Conservation (phyloP, 2,329 filamentous ascomycete species). For the Fusarium robinianum region DNA sequence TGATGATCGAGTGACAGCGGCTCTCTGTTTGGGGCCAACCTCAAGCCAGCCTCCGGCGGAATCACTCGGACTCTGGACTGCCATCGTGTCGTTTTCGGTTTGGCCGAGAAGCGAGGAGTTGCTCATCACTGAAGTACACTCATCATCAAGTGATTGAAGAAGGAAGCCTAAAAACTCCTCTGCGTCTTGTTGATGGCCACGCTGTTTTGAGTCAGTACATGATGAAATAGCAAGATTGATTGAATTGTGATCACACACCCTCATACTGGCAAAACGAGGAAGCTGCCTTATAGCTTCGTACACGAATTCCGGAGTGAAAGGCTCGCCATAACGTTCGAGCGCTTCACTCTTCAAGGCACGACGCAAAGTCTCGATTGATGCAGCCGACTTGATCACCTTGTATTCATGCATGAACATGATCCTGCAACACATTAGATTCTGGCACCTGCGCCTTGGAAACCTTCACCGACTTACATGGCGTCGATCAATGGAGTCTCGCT, state of each 20-base stretch:
- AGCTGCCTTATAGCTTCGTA: conserved; percentile 90
- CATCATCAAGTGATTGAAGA: conserved; percentile 89
- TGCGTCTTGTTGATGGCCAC: conserved; percentile 95
- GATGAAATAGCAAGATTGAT: too few species aligned
- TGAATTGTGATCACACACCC: conserved; percentile 66
- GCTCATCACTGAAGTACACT: conserved; percentile 77
- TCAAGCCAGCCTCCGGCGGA: conserved; percentile 74
- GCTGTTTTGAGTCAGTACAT: conserved; percentile 52
- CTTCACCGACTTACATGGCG: conserved; percentile 70
- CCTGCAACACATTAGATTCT: conserved; percentile 51
- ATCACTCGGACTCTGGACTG: conserved; percentile 38
- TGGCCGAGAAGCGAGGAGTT: conserved; percentile 39
- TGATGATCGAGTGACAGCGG: conserved; percentile 83
- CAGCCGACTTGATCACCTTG: conserved; percentile 78
- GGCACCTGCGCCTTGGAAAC: not conserved
- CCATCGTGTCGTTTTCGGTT: conserved; percentile 35
- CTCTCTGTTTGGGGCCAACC: conserved; percentile 88
- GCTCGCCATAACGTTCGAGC: conserved; percentile 86
- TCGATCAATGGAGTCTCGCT: conserved; percentile 92
- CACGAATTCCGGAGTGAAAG: conserved; percentile 91
- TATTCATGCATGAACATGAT: conserved; percentile 97
- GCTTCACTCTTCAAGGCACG: conserved; percentile 78
- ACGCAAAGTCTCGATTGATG: conserved; percentile 73
- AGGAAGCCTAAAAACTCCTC: conserved; percentile 96
- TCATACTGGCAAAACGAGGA: conserved; percentile 89